These are phyloP conservation scores for Zygnema cylindricum DNA, from an alignment of 139 green algal genomes.

Conservation along the genomic window DNA sequence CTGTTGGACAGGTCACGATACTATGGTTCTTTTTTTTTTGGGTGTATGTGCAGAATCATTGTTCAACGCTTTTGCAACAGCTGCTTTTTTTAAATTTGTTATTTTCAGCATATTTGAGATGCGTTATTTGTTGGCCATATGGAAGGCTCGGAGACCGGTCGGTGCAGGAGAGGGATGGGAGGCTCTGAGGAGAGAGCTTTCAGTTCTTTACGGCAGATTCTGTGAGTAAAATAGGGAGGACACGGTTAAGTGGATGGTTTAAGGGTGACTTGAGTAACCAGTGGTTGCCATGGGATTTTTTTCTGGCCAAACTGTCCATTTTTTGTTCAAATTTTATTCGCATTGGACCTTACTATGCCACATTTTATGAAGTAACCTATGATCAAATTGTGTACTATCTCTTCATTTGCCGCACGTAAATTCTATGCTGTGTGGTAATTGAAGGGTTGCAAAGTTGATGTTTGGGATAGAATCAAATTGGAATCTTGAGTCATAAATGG, in stretches of 20 bases:
- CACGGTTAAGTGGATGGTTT: too few species aligned
- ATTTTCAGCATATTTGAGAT: conserved; percentile 92
- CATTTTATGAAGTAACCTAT: too few species aligned
- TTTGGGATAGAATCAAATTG: too few species aligned
- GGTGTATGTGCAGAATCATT: conserved; percentile 70
- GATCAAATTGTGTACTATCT: too few species aligned
- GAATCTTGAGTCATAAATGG: too few species aligned
- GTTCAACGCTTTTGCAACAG: conserved; percentile 81
- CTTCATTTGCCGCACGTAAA: too few species aligned
- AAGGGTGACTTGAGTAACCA: background rate
- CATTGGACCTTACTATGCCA: background rate
- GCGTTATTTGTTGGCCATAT: conserved; percentile 80
- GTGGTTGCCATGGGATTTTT: too few species aligned
- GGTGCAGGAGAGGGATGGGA: conserved; percentile 67
- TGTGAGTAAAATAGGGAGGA: conserved; percentile 69
- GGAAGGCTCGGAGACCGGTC: conserved; percentile 71
- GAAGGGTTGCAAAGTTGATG: too few species aligned
- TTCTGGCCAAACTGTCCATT: background rate
- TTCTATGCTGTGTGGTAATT: too few species aligned
- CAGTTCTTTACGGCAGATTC: conserved; percentile 84
- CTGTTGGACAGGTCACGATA: too few species aligned
- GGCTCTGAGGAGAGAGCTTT: conserved; percentile 74
- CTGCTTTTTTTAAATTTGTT: conserved; percentile 82
- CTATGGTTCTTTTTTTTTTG: too few species aligned
- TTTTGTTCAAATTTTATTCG: background rate